These are phyloP conservation scores for Tephrocybe rancida DNA, from an alignment of 768 basidiomycete species.

Conservation along the genomic window DNA sequence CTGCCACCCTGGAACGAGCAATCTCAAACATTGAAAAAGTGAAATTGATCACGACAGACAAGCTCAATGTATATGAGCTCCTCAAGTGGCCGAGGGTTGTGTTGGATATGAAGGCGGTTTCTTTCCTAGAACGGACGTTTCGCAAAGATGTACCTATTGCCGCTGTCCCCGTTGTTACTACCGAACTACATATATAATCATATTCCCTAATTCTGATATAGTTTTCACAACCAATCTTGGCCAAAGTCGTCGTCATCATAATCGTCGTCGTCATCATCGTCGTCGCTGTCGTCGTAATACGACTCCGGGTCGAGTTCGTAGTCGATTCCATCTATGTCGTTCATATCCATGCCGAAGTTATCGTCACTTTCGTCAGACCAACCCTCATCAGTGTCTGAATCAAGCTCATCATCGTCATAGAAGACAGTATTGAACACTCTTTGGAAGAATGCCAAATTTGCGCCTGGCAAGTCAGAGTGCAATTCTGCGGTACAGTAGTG, in stretches of 20 bases:
- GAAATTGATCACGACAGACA: conserved; percentile 60
- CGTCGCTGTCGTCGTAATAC: too few relatives aligned
- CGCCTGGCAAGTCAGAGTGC: background rate
- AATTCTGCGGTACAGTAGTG: background rate
- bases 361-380: too few relatives aligned
- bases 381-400: too few relatives aligned
- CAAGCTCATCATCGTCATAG: too few relatives aligned
- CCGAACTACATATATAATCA: background rate
- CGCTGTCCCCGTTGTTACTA: conserved; percentile 5
- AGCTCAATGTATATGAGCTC: conserved; percentile 80
- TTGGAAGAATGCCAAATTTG: too few relatives aligned
- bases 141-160: conserved; percentile 43
- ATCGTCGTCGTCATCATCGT: too few relatives aligned
- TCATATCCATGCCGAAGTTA: too few relatives aligned
- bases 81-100: conserved; percentile 83
- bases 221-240: background rate
- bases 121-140: conserved; percentile 69
- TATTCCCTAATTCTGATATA: background rate
- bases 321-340: too few relatives aligned
- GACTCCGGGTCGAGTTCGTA: too few relatives aligned
- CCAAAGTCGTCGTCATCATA: background rate
- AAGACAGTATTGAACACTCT: too few relatives aligned
- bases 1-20: conserved; percentile 58
- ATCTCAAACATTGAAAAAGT: conserved; percentile 74
- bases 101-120: conserved; percentile 82